Evolutionary conservation across 345 rosid species (phyloP).

Genomic region (Camelina hispida): DNA sequence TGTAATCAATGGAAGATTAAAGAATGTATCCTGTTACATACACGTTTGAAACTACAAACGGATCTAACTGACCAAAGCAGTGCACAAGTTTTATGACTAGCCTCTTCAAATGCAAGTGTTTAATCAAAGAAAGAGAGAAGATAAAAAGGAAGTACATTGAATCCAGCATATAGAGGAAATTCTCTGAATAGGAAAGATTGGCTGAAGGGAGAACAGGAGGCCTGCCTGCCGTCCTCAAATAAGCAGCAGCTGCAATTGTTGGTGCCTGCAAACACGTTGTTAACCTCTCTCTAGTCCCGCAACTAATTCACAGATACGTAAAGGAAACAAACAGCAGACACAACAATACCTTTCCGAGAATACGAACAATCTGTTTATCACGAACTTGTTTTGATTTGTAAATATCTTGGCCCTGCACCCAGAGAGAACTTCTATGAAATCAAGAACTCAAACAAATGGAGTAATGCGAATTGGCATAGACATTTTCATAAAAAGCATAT

Average conservation of each 20-base stretch:
- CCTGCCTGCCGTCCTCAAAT: constrained; percentile 90
- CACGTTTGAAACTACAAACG: constrained; percentile 1
- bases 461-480: not conserved
- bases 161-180: constrained; percentile 91
- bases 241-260: constrained; percentile 93
- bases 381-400: constrained; percentile 82
- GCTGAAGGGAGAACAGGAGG: constrained; percentile 89
- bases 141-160: constrained; percentile 61
- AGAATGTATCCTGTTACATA: constrained; percentile 9
- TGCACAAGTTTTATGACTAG: not conserved
- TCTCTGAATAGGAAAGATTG: constrained; percentile 84
- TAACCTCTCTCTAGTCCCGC: not conserved
- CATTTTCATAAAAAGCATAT: constrained; percentile 15
- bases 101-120: not conserved
- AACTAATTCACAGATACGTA: not conserved
- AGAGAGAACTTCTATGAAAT: not conserved
- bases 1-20: constrained; percentile 39
- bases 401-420: constrained; percentile 47
- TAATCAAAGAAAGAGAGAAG: not conserved
- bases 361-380: constrained; percentile 89
- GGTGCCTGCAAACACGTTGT: constrained; percentile 58
- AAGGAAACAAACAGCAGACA: constrained; percentile 16
- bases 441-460: constrained; percentile 1
- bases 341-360: constrained; percentile 78
- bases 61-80: constrained; percentile 5